Percentiles rank a stretch among this genome's conserved stretches.
Evolutionary conservation across 1,284 basidiomycete species (phyloP).

Genomic region (Tylopilus sp.): DNA sequence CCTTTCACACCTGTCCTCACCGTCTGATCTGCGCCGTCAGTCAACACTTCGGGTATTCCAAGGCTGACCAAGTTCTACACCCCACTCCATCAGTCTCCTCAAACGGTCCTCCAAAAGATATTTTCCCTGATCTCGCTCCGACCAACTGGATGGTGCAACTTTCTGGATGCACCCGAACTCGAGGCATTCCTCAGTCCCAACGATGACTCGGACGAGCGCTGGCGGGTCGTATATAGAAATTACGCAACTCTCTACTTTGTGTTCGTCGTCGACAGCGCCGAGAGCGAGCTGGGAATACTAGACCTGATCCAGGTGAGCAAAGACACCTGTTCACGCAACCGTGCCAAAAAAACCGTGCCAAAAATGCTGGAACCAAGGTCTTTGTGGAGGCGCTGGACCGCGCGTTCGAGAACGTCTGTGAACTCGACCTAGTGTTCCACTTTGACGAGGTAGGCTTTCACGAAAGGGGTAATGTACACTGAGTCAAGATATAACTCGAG

Average conservation of each 20-base stretch:
- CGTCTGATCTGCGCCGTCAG: constrained; percentile 39
- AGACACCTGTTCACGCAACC: not conserved
- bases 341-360: constrained; percentile 1
- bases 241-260: constrained; percentile 98
- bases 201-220: constrained; percentile 52
- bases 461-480: not conserved
- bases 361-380: constrained; percentile 49
- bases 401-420: constrained; percentile 97
- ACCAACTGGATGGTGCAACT: constrained; percentile 80
- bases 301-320: constrained; percentile 89
- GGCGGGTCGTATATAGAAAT: constrained; percentile 75
- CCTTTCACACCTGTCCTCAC: constrained; percentile 42
- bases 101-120: constrained; percentile 76
- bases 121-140: constrained; percentile 78
- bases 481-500: constrained; percentile 30
- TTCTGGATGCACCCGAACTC: constrained; percentile 87
- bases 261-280: constrained; percentile 91
- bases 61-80: constrained; percentile 97
- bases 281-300: constrained; percentile 93
- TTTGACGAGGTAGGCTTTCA: constrained; percentile 80
- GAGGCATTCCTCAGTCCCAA: constrained; percentile 66
- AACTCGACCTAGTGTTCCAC: constrained; percentile 97
- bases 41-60: constrained; percentile 85
- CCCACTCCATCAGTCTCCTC: constrained; percentile 69
- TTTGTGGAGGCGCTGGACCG: constrained; percentile 96